Conservation (phyloP, 2,329 filamentous ascomycete genomes). For the Aspergillus texensis region DNA sequence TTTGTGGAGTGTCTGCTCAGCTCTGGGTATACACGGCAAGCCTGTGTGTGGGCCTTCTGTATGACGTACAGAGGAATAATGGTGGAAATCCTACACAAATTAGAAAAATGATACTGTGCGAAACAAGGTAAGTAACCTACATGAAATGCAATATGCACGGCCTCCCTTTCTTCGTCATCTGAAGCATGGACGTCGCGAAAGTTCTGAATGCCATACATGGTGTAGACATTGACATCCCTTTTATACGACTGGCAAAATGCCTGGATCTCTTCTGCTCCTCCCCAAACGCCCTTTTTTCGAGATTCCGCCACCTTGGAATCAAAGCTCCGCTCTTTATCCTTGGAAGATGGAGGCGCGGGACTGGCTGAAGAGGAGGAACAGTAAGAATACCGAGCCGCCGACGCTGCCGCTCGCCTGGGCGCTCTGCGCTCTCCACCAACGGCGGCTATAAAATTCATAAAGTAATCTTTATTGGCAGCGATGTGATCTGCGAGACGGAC, state of each 20-base stretch:
- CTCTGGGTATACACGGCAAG: constrained; percentile 49
- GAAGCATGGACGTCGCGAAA: constrained; percentile 51
- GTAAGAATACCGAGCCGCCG: constrained; percentile 52
- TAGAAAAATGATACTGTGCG: background rate
- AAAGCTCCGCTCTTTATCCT: constrained; percentile 61
- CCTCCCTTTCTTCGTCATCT: constrained; percentile 35
- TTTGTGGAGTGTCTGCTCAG: constrained; percentile 12
- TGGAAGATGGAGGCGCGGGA: constrained; percentile 46
- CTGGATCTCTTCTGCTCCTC: constrained; percentile 68
- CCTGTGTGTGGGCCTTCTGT: constrained; percentile 61
- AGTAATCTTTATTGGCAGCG: constrained; percentile 61
- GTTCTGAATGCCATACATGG: constrained; percentile 39
- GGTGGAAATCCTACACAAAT: constrained; percentile 58
- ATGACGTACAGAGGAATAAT: constrained; percentile 69
- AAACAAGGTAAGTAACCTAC: constrained; percentile 45
- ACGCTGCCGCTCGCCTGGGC: constrained; percentile 53
- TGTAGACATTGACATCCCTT: constrained; percentile 65
- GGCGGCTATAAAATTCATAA: constrained; percentile 63
- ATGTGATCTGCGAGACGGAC: constrained; percentile 64
- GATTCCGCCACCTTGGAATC: constrained; percentile 62
- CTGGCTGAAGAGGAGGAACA: constrained; percentile 51
- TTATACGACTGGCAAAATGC: constrained; percentile 66
- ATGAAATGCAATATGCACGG: constrained; percentile 64
- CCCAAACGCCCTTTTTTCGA: constrained; percentile 63
- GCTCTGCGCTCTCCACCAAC: constrained; percentile 61